Conservation (phyloP, 1,284 basidiomycete species). For the Trametes sp. region DNA sequence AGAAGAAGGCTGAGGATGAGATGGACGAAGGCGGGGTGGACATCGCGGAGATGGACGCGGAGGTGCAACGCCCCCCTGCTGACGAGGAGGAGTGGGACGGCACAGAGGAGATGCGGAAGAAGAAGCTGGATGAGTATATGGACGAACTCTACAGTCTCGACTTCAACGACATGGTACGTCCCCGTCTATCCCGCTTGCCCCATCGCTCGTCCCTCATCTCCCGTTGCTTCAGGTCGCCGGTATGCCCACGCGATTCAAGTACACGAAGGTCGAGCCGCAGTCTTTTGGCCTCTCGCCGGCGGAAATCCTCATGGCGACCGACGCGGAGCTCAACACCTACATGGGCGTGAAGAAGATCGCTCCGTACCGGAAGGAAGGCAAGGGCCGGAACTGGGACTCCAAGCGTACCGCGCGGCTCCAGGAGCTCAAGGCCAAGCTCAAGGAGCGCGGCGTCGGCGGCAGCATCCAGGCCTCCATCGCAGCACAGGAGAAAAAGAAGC, state of each 20-base stretch:
- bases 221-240: slow-evolving; percentile 74
- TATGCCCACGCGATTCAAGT: slow-evolving; percentile 94
- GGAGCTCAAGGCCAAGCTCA: slow-evolving; percentile 57
- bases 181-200: slow-evolving; percentile 11
- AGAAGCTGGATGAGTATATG: slow-evolving; percentile 86
- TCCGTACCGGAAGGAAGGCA: slow-evolving; percentile 76
- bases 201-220: slow-evolving; percentile 6
- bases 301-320: slow-evolving; percentile 93
- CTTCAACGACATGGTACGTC: slow-evolving; percentile 92
- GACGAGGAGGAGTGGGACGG: slow-evolving; percentile 80
- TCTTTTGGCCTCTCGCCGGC: slow-evolving; percentile 80
- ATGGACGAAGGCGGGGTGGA: slow-evolving; percentile 61
- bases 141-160: slow-evolving; percentile 91
- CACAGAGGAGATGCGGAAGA: slow-evolving; percentile 86
- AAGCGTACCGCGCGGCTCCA: slow-evolving; percentile 74
- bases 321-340: slow-evolving; percentile 92
- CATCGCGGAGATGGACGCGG: slow-evolving; percentile 79
- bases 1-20: slow-evolving; percentile 43
- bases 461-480: slow-evolving; percentile 14
- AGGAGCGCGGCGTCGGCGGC: slow-evolving; percentile 36
- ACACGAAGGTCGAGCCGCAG: slow-evolving; percentile 75
- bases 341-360: slow-evolving; percentile 91
- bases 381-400: slow-evolving; percentile 62
- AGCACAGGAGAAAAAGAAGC: slow-evolving; percentile 54
- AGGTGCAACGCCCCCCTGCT: slow-evolving; percentile 53